phyloP scores from a whole-genome alignment of 148 eudicot species.

The Chenopodium album region DNA sequence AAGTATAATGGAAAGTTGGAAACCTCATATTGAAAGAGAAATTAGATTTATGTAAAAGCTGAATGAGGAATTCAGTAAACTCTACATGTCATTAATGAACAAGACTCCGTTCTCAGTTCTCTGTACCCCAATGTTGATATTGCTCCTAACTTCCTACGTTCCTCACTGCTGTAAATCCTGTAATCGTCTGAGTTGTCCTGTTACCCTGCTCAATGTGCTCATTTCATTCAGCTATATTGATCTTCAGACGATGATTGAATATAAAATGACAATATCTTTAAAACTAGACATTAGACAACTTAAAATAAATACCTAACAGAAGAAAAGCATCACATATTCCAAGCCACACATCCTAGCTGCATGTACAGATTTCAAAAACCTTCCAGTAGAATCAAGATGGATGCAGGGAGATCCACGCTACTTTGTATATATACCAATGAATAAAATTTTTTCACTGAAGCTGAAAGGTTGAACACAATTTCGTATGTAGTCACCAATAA shows the following conservation, averaged over 20 bases:
- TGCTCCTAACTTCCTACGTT: not conserved
- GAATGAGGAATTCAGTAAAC: not conserved
- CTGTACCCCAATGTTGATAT: not conserved
- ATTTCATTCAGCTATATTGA: not conserved
- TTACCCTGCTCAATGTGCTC: not conserved
- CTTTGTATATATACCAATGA: not conserved
- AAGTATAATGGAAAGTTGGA: not conserved
- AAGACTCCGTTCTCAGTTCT: too few species aligned
- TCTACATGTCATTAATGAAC: not conserved
- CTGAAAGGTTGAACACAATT: not conserved
- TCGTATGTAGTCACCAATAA: slow-evolving; percentile 51
- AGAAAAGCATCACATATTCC: not conserved
- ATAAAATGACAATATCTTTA: too few species aligned
- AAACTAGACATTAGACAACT: not conserved
- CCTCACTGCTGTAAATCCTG: not conserved
- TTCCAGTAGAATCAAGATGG: not conserved
- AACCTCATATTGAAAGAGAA: not conserved
- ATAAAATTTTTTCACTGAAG: not conserved
- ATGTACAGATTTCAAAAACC: not conserved
- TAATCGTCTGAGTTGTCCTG: not conserved
- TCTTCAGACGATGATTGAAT: not conserved
- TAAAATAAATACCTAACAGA: not conserved
- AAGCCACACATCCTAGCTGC: not conserved
- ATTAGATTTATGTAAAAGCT: not conserved
- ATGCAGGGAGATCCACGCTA: not conserved